Conservation (phyloP, 2,329 filamentous ascomycete genomes). For the Aspergillus fischeri region DNA sequence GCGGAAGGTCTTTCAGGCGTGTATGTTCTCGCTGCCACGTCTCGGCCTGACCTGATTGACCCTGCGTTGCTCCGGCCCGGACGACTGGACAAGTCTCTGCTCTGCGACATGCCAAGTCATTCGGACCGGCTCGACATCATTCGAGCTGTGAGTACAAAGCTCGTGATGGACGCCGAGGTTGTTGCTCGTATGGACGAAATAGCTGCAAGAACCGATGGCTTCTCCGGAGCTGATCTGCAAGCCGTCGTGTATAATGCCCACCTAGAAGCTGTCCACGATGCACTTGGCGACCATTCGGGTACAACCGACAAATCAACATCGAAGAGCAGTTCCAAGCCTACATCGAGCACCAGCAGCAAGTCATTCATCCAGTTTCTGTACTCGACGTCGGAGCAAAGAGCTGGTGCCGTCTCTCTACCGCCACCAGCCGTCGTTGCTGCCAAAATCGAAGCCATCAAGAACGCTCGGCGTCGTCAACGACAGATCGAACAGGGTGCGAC, state of each 20-base stretch:
- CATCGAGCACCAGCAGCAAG: slow-evolving; percentile 34
- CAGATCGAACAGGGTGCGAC: slow-evolving; percentile 41
- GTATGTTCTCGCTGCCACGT: slow-evolving; percentile 93
- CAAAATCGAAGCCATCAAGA: slow-evolving; percentile 78
- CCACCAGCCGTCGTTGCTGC: slow-evolving; percentile 73
- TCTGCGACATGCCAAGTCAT: slow-evolving; percentile 80
- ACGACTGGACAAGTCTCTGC: slow-evolving; percentile 83
- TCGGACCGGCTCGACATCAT: slow-evolving; percentile 88
- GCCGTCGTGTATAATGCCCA: slow-evolving; percentile 95
- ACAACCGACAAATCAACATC: slow-evolving; percentile 37
- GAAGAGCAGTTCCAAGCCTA: slow-evolving; percentile 26
- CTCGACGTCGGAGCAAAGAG: slow-evolving; percentile 53
- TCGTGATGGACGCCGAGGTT: slow-evolving; percentile 67
- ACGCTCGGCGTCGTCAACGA: slow-evolving; percentile 61
- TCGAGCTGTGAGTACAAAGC: slow-evolving; percentile 73
- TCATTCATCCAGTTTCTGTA: slow-evolving; percentile 80
- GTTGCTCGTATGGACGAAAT: slow-evolving; percentile 65
- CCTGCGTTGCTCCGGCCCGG: slow-evolving; percentile 88
- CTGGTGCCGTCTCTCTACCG: slow-evolving; percentile 58
- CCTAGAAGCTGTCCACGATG: slow-evolving; percentile 92
- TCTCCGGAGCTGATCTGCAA: slow-evolving; percentile 90
- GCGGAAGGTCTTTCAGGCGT: slow-evolving; percentile 92
- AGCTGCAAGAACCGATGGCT: slow-evolving; percentile 76
- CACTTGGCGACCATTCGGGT: slow-evolving; percentile 58
- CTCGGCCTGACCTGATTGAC: slow-evolving; percentile 89